Base-by-base conservation (phyloP, 306 rosid species). In the Rubus parviflorus region DNA sequence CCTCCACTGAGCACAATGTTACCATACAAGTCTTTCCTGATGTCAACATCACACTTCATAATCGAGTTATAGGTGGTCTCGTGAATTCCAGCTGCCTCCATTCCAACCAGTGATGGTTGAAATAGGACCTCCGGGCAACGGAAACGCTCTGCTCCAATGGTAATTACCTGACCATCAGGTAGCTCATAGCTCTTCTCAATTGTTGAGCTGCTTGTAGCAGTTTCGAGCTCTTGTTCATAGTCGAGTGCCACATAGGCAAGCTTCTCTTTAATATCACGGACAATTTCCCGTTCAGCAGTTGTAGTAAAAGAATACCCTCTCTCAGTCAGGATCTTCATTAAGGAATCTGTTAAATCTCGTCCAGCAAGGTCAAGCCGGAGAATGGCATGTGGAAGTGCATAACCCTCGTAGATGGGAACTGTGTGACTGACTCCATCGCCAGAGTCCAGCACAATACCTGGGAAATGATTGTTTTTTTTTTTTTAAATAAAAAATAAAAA, bases 221-320 rank as follows among this genome's bases (percentile, higher is more conserved):
- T 75, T 60, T 83, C 86, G 42, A 83, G 83, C 71, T 83, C 86
- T 70, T 83, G 86, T 58, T 83, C 86, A 43, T 75, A 83, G 71
- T 83, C 86, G 17, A 83, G 86, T 61, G 86, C 86, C 65, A 83
- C 86, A 83, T 79, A 83, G 38, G 86, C 86, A 73, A 83, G 81
- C 72, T 83, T 83, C 80, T 83, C 86, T 69, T 83, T 83, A 64
- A 83, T 83, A 66, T 83, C 86, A 22, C 86, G 86, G 43, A 83
- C 86, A 63, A 83, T 83, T 83, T 83, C 86, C 77, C 86, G 86
- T 65, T 83, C 86, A 5, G 86, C 86, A 70, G 86, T 83, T 51
- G 86, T 83, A 66, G 86, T 83, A 46, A 83, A 83, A 62, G 78
- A 42, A 30, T 83, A 83, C 63, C 86, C 86, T 70, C 86, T 83